These are phyloP conservation scores for Ricinus communis DNA, from an alignment of 345 rosid genomes.

Conservation along the genomic window DNA sequence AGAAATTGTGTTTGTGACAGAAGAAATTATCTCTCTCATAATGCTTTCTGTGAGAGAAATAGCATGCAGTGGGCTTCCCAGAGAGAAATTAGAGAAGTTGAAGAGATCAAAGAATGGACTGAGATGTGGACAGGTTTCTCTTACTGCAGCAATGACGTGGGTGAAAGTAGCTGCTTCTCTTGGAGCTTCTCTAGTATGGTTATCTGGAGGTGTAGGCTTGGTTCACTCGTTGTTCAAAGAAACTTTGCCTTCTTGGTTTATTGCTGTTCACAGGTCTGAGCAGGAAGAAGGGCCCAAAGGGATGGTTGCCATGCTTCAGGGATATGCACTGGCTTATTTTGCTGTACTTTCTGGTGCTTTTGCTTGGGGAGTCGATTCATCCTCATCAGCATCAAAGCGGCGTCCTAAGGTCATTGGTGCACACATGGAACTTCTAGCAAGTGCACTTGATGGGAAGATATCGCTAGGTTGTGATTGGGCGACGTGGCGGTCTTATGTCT, in stretches of 20 bases:
- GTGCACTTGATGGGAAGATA: slow-evolving; percentile 83
- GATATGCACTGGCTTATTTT: slow-evolving; percentile 81
- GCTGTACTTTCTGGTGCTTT: slow-evolving; percentile 71
- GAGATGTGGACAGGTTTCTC: slow-evolving; percentile 76
- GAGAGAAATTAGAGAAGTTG: slow-evolving; percentile 53
- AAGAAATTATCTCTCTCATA: slow-evolving; percentile 80
- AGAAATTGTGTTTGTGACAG: slow-evolving; percentile 74
- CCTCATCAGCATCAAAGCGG: slow-evolving; percentile 63
- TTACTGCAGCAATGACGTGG: slow-evolving; percentile 68
- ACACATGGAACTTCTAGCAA: slow-evolving; percentile 83
- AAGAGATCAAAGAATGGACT: slow-evolving; percentile 64
- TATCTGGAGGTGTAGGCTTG: slow-evolving; percentile 73
- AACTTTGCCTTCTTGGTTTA: slow-evolving; percentile 91
- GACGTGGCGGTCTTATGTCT: slow-evolving; percentile 78
- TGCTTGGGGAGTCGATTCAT: slow-evolving; percentile 89
- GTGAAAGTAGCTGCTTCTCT: slow-evolving; percentile 84
- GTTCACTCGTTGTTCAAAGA: slow-evolving; percentile 77
- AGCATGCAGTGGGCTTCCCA: slow-evolving; percentile 50
- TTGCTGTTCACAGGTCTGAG: slow-evolving; percentile 63
- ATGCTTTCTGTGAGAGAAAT: slow-evolving; percentile 82
- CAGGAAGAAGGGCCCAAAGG: slow-evolving; percentile 54
- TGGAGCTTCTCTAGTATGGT: slow-evolving; percentile 89
- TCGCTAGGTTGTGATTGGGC: slow-evolving; percentile 82
- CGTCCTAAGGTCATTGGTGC: slow-evolving; percentile 62
- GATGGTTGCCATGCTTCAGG: slow-evolving; percentile 77